Evolutionary conservation across 345 rosid genomes (phyloP), one percentile per base, ranked within the genome.

Genomic region (Alliaria petiolata): DNA sequence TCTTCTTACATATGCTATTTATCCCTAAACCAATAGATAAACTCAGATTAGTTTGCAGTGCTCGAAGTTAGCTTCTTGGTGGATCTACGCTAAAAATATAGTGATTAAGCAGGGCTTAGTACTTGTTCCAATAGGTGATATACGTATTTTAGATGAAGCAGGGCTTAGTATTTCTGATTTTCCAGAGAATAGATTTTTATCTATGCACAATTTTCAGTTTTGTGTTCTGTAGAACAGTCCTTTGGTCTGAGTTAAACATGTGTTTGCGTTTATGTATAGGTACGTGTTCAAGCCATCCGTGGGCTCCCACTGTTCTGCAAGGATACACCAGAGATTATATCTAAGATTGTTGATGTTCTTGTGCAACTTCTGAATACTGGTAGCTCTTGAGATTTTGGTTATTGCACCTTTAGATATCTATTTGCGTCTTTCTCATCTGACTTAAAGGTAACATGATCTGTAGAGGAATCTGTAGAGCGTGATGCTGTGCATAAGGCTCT

Each of bases 401-500:
- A 6, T 59, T 63, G 8, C 8, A 26, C n/a, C n/a, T n/a, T n/a
- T n/a, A n/a, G n/a, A 20, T 25, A 58, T 19, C 43, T 52, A n/a
- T 51, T 51, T 74, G 43, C n/a, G 13, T 40, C 31, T 22, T 50
- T 16, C 17, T 17, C 4, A 7, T 68, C 16, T 72, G 59, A 65
- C 38, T 15, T 36, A 0, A 66, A 64, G 25, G 40, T 65, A 16
- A 56, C 8, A 55, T 82, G 53, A 63, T 74, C 46, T 25, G 20
- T 66, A 92, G 99, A 95, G 81, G 99, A 90, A 77, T 15, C 81
- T 77, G 96, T 95, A 65, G 98, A 92, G 83, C 89, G 97, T 61
- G 99, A 95, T 86, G 97, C 96, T 57, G 99, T 90, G 73, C 96
- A 87, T 72, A 92, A 92, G 80, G 98, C 99, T 53, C 85, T 95